These are phyloP conservation scores for Nothophoma quercina DNA, from an alignment of 2,329 filamentous ascomycete species.

Conservation along the genomic window DNA sequence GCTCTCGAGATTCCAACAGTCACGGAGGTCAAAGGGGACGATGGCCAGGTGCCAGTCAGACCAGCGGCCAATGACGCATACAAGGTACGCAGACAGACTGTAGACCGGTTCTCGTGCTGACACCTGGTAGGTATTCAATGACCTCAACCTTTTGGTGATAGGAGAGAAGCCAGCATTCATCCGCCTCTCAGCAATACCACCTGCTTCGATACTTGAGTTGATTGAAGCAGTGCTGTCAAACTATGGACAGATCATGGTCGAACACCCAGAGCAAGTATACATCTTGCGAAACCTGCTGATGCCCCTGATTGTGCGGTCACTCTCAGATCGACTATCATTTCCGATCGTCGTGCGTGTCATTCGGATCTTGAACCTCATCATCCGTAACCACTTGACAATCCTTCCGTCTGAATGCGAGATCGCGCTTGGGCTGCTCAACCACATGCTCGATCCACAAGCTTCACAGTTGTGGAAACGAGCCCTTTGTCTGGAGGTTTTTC, in stretches of 20 bases:
- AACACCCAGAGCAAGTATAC: constrained; percentile 81
- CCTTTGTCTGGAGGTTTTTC: constrained; percentile 89
- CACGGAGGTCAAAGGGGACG: constrained; percentile 72
- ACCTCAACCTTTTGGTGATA: constrained; percentile 87
- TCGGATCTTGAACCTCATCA: constrained; percentile 81
- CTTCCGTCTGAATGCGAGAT: constrained; percentile 83
- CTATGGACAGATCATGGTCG: constrained; percentile 79
- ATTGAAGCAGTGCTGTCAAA: constrained; percentile 90
- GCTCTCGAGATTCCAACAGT: constrained; percentile 63
- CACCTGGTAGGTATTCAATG: constrained; percentile 75
- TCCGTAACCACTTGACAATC: constrained; percentile 78
- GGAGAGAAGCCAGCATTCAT: constrained; percentile 84
- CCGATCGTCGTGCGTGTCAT: constrained; percentile 82
- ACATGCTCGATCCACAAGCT: constrained; percentile 84
- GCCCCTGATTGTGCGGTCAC: constrained; percentile 78
- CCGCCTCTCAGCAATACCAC: constrained; percentile 76
- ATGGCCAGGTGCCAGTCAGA: constrained; percentile 71
- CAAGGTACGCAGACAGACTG: constrained; percentile 57
- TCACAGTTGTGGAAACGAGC: constrained; percentile 84
- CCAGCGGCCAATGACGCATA: constrained; percentile 86
- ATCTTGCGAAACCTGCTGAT: constrained; percentile 80
- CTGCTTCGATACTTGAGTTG: constrained; percentile 86
- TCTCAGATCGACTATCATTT: constrained; percentile 82
- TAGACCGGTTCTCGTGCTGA: constrained; percentile 13
- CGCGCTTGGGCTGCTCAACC: constrained; percentile 80